phyloP scores from a whole-genome alignment of 148 eudicot genomes.

The Gaultheria prostrata region DNA sequence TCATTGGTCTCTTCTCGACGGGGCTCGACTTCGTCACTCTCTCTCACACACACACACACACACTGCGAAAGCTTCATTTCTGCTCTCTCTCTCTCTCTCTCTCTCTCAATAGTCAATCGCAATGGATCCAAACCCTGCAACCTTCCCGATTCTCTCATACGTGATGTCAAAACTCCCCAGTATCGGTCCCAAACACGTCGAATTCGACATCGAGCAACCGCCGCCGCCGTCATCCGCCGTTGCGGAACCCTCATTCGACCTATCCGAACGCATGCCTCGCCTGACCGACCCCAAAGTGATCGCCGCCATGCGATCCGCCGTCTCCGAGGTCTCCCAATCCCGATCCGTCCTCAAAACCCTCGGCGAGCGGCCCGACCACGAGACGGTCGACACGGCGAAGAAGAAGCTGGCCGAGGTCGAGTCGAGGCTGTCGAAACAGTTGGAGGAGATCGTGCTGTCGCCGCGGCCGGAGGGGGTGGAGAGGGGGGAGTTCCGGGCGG shows the following conservation, averaged over 20 bases:
- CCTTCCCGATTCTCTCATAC: slow-evolving; percentile 75
- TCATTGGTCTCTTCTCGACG: no score
- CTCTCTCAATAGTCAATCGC: not conserved
- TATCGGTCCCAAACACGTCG: slow-evolving; percentile 24
- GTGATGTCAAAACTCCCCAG: slow-evolving; percentile 69
- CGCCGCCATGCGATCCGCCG: slow-evolving; percentile 60
- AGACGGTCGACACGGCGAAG: slow-evolving; percentile 62
- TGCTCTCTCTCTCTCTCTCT: not conserved
- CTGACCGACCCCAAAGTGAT: slow-evolving; percentile 62
- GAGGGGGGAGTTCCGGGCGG: slow-evolving; percentile 22
- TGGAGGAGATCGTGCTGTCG: slow-evolving; percentile 45
- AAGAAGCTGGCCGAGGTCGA: slow-evolving; percentile 49
- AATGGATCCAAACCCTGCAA: slow-evolving; percentile 72
- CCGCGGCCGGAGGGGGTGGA: slow-evolving; percentile 26
- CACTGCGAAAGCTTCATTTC: not conserved
- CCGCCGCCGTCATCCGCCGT: slow-evolving; percentile 6
- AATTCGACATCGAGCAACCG: slow-evolving; percentile 71
- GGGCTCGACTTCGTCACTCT: no score
- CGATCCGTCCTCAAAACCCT: slow-evolving; percentile 56
- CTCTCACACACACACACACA: not conserved
- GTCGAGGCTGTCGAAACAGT: slow-evolving; percentile 17
- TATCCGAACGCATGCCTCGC: slow-evolving; percentile 68
- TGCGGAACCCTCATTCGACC: slow-evolving; percentile 42
- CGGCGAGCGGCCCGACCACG: slow-evolving; percentile 80
- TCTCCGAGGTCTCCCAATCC: slow-evolving; percentile 60